phyloP scores from a whole-genome alignment of 2,329 filamentous ascomycete genomes.

The Lasiodiplodia sp. region DNA sequence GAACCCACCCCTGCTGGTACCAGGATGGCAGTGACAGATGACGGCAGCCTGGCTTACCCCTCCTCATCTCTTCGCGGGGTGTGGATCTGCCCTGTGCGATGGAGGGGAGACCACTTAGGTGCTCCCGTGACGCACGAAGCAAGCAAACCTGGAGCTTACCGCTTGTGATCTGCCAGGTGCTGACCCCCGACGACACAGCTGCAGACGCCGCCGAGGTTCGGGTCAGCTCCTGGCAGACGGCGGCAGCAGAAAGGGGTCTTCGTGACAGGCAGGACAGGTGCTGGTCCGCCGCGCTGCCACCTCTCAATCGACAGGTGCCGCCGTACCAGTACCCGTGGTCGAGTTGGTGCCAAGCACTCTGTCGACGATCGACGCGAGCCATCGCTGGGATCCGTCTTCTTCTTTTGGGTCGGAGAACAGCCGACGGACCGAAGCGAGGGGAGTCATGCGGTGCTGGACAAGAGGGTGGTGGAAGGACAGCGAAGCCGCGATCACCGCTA shows the following conservation, averaged over 20 bases:
- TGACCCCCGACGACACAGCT: background rate
- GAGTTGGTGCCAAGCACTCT: constrained; percentile 16
- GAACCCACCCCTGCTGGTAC: background rate
- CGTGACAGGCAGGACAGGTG: background rate
- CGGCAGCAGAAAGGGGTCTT: background rate
- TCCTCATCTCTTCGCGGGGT: constrained; percentile 4
- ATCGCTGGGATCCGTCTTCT: constrained; percentile 12
- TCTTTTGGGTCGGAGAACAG: constrained; percentile 2
- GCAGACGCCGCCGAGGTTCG: background rate
- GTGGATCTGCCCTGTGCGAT: background rate
- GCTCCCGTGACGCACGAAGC: background rate
- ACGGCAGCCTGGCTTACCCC: background rate
- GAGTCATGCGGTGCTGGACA: constrained; percentile 20
- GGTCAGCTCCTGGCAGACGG: background rate
- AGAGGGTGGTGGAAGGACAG: constrained; percentile 15
- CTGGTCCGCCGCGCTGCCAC: background rate
- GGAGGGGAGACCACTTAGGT: background rate
- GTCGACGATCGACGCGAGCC: constrained; percentile 7
- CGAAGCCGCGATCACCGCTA: constrained; percentile 26
- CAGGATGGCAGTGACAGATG: background rate
- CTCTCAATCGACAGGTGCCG: background rate
- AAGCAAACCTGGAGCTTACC: background rate
- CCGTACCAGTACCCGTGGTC: background rate
- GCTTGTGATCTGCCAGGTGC: constrained; percentile 12
- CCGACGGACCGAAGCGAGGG: constrained; percentile 4